Base-by-base conservation (phyloP, 2,329 filamentous ascomycete genomes). In the Cyphellophora europaea region DNA sequence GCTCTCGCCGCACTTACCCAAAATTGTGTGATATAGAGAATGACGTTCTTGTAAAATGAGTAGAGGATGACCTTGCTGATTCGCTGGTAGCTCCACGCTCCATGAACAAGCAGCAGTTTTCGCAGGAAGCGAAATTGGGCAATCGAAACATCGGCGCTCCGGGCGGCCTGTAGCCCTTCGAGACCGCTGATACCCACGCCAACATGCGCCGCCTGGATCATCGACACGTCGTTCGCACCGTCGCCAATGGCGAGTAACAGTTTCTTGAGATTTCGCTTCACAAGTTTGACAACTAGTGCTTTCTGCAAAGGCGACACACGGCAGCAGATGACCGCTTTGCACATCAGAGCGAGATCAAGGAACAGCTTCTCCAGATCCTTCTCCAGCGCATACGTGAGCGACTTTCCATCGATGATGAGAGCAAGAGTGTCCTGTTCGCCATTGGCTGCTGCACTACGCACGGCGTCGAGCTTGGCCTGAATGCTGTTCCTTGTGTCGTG, bases 1-100 rank as follows among this genome's bases (percentile, higher is more conserved):
- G n/a, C 25, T n/a, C n/a, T n/a, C n/a, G n/a, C n/a, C n/a, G n/a
- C n/a, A 67, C 79, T 66, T 69, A 87, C 82, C 86, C 93, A 98
- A 57, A 98, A 98, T 57, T 98, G 93, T 41, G 93, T 98, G 82
- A 98, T 88, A 64, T 96, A 98, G 42, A 98, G 69, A 13, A 88
- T 82, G 48, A 96, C 95, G 63, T 98, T 98, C 71, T 98, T 98
- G 71, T 98, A 98, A 60, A 96, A 98, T 5, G 91, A 96, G 63
- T 94, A 98, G 43, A 98, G 62, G 51, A 98, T 96, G 40, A 93
- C 87, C 65, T 93, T 94, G 71, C 83, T 89, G 56, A 98, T 82
- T 40, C 91, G 82, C 57, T 95, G 89, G 56, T 98, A 98, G 56
- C 86, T 93, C 91, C 91, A 98, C 5, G 88, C 81, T 15, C 91